Evolutionary conservation across 139 green algal species (phyloP), one percentile per base, ranked within the genome.

Genomic region (Picochlorum sp.): DNA sequence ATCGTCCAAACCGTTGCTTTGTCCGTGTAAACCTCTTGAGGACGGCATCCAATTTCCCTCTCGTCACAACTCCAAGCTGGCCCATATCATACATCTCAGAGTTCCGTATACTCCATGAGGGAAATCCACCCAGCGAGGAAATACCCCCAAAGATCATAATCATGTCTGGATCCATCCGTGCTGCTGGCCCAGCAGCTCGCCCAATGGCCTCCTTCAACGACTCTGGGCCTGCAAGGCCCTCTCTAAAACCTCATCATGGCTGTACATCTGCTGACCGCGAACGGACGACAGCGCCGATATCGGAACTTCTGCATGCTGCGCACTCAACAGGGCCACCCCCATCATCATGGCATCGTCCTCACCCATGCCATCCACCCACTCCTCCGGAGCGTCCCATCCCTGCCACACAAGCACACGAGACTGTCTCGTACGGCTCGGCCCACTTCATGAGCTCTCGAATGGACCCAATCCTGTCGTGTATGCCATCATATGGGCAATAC

Each of bases 81-180:
- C 73, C 73, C 23, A 79, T 37, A 14, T 67, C 56, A 52, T 78
- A 83, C 1, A 83, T 66, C 24, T 83, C 73, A 10, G 52, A 64
- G 6, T 61, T 38, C 2, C 73, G 55, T 28, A 76, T 20, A n/a
- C 34, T 10, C 76, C 76, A 83, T 11, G 76, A 47, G 18, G 76
- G 73, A 45, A 78, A 83, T 10, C 68, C 76, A 15, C 49, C 68
- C 26, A 78, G 34, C 10, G 64, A 79, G 14, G 75, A 61, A n/a
- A 49, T 34, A 15, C 24, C 41, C 3, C 21, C 56, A 45, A 59
- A 59, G 14, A 56, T 14, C 45, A 75, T 37, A n/a, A 75, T 61
- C 34, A 75, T 71, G 10, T 75, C 69, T 24, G 69, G 69, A 30
- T 75, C 69, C 0, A 49, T 34, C 4, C 16, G 51, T 18, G 54